phyloP scores from a whole-genome alignment of 2,329 filamentous ascomycete species.

The Zelopaecilomyces penicillatus region DNA sequence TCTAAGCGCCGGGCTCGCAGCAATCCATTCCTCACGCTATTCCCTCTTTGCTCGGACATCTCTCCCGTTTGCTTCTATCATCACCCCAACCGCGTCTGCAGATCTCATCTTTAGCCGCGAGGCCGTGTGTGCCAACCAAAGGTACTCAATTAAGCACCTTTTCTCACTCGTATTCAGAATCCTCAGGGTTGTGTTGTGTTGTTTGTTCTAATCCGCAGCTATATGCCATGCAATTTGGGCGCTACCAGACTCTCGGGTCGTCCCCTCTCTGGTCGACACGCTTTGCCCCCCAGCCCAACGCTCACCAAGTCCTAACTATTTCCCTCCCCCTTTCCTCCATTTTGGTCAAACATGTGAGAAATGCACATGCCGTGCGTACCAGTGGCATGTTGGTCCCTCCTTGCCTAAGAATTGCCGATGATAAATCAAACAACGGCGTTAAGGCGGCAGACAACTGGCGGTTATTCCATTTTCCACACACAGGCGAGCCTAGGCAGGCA shows the following conservation, averaged over 20 bases:
- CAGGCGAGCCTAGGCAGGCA: no score
- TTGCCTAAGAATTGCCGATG: neutral
- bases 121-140: neutral
- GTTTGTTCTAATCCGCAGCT: conserved; percentile 1
- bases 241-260: conserved; percentile 23
- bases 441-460: conserved; percentile 12
- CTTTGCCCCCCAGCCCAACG: neutral
- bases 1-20: conserved; percentile 18
- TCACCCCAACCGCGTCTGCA: conserved; percentile 13
- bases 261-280: conserved; percentile 3
- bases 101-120: conserved; percentile 7
- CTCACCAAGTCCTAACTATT: neutral
- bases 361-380: neutral
- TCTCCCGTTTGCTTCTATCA: conserved; percentile 6
- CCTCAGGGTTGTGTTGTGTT: neutral
- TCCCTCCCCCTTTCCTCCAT: neutral
- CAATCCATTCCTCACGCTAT: neutral
- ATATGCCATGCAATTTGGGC: conserved; percentile 17
- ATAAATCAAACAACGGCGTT: conserved; percentile 13
- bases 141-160: neutral
- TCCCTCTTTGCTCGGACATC: neutral
- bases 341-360: neutral
- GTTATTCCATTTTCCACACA: neutral
- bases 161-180: neutral
- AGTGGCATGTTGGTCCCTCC: neutral